Conservation (phyloP, 257 asterid genomes). For the Cynanchum wilfordii region DNA sequence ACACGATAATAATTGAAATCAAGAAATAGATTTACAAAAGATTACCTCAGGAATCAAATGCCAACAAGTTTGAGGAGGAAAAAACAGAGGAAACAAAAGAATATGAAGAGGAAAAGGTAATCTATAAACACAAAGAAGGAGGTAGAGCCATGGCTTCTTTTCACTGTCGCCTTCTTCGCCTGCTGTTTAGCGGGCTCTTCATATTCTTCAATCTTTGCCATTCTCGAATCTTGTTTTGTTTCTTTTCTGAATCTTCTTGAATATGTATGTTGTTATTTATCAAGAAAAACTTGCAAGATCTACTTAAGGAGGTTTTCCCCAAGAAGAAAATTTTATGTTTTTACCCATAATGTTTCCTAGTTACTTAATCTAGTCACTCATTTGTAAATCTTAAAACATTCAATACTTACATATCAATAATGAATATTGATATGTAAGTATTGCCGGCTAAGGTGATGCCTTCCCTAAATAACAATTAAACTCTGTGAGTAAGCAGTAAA, state of each 20-base stretch:
- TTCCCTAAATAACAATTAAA: no score
- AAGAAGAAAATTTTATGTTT: no score
- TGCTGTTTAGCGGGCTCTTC: constrained; percentile 29
- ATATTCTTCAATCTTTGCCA: constrained; percentile 42
- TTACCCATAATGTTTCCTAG: no score
- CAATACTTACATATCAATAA: no score
- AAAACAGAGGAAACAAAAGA: constrained; percentile 61
- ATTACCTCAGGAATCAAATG: constrained; percentile 42
- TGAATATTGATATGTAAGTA: no score
- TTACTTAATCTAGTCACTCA: no score
- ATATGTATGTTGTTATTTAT: no score
- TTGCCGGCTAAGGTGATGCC: no score
- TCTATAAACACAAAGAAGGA: constrained; percentile 28
- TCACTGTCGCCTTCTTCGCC: constrained; percentile 27
- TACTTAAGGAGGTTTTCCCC: no score
- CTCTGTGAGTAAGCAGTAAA: no score
- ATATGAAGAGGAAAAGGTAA: constrained; percentile 52
- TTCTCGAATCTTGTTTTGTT: constrained; percentile 10
- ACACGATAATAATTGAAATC: not conserved
- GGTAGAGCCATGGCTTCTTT: constrained; percentile 37
- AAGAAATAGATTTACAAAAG: constrained; percentile 1
- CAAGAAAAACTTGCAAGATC: not conserved
- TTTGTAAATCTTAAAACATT: no score
- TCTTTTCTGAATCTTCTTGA: no score
- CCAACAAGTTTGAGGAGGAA: constrained; percentile 52